Evolutionary conservation across 345 rosid species (phyloP).

Genomic region (Garcia nutans): DNA sequence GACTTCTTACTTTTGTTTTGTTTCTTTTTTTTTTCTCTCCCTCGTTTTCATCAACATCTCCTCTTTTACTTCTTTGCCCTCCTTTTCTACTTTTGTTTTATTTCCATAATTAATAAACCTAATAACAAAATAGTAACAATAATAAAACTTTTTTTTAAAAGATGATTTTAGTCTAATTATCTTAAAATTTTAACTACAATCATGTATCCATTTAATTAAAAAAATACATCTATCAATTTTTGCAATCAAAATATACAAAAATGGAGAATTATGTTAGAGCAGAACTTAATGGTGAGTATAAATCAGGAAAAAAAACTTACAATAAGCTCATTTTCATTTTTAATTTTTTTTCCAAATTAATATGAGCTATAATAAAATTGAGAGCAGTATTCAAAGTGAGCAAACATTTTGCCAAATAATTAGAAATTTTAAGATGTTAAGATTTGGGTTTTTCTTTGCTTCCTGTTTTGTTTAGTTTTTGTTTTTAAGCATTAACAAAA

Average conservation of each 20-base stretch:
- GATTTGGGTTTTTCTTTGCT: not conserved
- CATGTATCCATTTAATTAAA: no score
- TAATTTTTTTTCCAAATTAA: not conserved
- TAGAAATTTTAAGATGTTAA: not conserved
- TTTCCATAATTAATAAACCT: not conserved
- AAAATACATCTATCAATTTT: no score
- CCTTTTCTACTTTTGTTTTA: not conserved
- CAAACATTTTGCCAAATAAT: not conserved
- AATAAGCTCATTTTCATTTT: no score
- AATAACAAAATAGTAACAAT: no score
- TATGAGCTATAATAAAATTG: not conserved
- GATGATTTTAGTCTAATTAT: no score
- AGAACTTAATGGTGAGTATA: no score
- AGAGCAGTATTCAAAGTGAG: not conserved
- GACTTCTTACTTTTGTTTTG: constrained; percentile 21
- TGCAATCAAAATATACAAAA: no score
- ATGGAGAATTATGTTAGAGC: no score
- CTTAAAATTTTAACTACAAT: no score
- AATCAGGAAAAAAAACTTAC: no score
- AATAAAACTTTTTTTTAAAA: no score
- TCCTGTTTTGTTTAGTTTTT: not conserved
- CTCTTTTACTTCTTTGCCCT: no score
- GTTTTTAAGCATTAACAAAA: not conserved
- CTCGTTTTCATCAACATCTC: constrained; percentile 13
- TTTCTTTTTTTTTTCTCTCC: not conserved